phyloP scores from a whole-genome alignment of 345 rosid genomes.

The Sapria himalayana region DNA sequence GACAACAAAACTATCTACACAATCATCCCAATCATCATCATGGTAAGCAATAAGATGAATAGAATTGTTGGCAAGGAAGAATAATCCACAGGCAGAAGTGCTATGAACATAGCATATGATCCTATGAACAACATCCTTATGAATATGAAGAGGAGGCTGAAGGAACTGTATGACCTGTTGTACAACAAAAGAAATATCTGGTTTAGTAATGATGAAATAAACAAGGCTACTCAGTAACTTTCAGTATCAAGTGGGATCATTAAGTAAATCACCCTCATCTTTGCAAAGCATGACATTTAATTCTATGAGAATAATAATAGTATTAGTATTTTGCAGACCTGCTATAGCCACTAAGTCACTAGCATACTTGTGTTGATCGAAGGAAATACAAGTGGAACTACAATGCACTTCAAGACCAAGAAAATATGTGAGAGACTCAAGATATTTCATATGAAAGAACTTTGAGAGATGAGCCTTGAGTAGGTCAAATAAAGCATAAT shows the following conservation, averaged over 20 bases:
- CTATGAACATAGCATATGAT: background rate
- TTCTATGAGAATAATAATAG: background rate
- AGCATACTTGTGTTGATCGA: background rate
- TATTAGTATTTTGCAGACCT: background rate
- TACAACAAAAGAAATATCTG: background rate
- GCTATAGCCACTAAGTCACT: background rate
- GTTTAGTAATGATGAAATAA: background rate
- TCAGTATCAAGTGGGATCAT: background rate
- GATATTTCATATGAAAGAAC: conserved; percentile 3
- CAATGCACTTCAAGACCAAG: too few relatives aligned
- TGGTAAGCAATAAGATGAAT: background rate
- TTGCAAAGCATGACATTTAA: background rate
- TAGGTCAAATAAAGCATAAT: background rate
- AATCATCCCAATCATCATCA: conserved; percentile 5
- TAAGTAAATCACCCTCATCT: background rate
- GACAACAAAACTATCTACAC: background rate
- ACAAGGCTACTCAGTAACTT: background rate
- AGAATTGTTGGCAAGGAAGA: background rate
- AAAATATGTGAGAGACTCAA: conserved; percentile 1
- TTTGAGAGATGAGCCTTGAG: background rate
- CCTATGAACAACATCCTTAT: background rate
- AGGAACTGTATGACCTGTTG: conserved; percentile 4
- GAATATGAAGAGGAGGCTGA: background rate
- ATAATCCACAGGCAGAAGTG: background rate
- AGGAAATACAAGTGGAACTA: background rate